A percentile compares a stretch with the other conserved stretches of the same genome.
Conservation (phyloP, 2,329 filamentous ascomycete genomes). For the Phialophora chinensis region DNA sequence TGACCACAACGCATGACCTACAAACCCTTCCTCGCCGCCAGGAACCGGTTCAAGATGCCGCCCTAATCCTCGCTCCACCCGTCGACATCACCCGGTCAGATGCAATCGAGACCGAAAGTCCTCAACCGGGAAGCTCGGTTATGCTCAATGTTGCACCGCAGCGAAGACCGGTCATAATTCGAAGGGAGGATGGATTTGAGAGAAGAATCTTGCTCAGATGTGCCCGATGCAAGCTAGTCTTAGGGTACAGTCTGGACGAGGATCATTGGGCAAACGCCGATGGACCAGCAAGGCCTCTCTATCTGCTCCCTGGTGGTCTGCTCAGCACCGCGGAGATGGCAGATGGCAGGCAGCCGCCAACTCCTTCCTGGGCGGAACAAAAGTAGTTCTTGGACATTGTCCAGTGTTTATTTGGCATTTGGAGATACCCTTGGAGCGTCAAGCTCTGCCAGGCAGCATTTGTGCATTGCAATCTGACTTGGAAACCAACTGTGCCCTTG, state of each 20-base stretch:
- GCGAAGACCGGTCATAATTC: conserved; percentile 57
- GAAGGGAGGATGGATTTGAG: conserved; percentile 69
- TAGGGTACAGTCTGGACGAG: conserved; percentile 68
- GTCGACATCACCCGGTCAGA: conserved; percentile 37
- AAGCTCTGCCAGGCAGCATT: conserved; percentile 6
- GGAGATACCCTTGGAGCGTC: conserved; percentile 23
- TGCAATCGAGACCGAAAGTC: conserved; percentile 35
- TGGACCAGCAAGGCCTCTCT: conserved; percentile 48
- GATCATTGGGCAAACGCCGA: conserved; percentile 50
- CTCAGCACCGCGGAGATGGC: conserved; percentile 64
- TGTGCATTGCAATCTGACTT: conserved; percentile 1
- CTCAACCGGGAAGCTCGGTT: conserved; percentile 41
- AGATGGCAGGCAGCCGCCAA: conserved; percentile 44
- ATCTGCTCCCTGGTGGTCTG: conserved; percentile 66
- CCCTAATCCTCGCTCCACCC: conserved; percentile 63
- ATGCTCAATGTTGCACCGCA: conserved; percentile 59
- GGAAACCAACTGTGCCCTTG: background rate
- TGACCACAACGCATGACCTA: conserved; percentile 64
- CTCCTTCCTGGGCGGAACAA: conserved; percentile 40
- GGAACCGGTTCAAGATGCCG: conserved; percentile 57
- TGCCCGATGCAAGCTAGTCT: conserved; percentile 63
- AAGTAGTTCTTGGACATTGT: conserved; percentile 43
- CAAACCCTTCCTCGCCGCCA: conserved; percentile 59
- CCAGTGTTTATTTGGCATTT: conserved; percentile 25
- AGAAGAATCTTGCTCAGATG: conserved; percentile 67